phyloP scores from a whole-genome alignment of 2,329 filamentous ascomycete genomes.

The Fusarium subtropicale region DNA sequence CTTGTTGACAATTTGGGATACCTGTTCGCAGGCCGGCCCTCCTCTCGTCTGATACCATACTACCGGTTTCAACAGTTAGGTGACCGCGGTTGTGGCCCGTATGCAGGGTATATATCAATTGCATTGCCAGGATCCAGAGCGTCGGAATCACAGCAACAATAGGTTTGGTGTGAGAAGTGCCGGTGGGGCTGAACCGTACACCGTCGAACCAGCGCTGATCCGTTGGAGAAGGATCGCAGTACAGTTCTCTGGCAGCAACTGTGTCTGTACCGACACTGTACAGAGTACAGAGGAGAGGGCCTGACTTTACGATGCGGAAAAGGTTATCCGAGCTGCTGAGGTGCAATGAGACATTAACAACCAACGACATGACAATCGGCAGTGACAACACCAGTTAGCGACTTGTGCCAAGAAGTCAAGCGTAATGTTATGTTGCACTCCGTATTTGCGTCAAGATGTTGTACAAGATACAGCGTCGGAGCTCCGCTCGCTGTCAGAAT shows the following conservation, averaged over 20 bases:
- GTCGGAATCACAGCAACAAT: conserved; percentile 36
- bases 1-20: conserved; percentile 25
- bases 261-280: neutral
- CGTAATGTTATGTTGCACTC: conserved; percentile 11
- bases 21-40: conserved; percentile 22
- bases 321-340: conserved; percentile 27
- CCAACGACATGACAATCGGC: conserved; percentile 10
- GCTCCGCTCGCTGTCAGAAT: conserved; percentile 12
- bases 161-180: conserved; percentile 30
- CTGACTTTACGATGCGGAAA: conserved; percentile 20
- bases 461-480: neutral
- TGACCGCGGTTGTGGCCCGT: conserved; percentile 10
- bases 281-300: neutral
- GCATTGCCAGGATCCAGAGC: conserved; percentile 8
- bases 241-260: neutral
- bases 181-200: conserved; percentile 36
- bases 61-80: conserved; percentile 21
- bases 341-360: conserved; percentile 20
- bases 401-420: conserved; percentile 26
- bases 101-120: conserved; percentile 13
- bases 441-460: neutral
- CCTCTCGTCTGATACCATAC: conserved; percentile 18
- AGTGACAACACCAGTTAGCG: conserved; percentile 9
- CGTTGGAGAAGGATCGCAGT: conserved; percentile 1
- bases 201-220: conserved; percentile 24